Percentiles rank a stretch among this genome's conserved stretches.
Evolutionary conservation across 805 yeast species (phyloP).

Genomic region (Candida methanosorbosa): DNA sequence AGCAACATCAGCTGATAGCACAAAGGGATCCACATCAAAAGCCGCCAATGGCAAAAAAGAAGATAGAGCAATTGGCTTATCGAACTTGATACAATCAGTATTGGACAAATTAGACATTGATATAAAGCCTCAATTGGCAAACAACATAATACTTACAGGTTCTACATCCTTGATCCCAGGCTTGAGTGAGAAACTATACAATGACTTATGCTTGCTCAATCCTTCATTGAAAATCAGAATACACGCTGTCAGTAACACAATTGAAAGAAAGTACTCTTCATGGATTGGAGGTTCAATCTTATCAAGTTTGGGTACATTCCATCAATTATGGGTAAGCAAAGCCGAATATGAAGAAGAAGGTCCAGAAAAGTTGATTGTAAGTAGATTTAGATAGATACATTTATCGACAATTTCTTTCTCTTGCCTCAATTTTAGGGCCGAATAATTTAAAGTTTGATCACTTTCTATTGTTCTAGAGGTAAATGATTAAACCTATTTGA

Average conservation of each 20-base stretch:
- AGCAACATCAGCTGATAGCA: constrained; percentile 5
- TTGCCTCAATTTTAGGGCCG: no score
- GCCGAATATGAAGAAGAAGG: constrained; percentile 87
- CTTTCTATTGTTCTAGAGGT: no score
- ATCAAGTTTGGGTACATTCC: constrained; percentile 86
- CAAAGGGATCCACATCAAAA: constrained; percentile 4
- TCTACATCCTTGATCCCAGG: constrained; percentile 78
- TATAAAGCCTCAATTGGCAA: constrained; percentile 77
- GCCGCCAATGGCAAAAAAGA: constrained; percentile 3
- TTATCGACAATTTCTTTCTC: no score
- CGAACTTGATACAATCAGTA: constrained; percentile 51
- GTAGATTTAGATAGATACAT: constrained; percentile 62
- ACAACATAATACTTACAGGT: constrained; percentile 83
- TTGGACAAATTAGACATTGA: constrained; percentile 65
- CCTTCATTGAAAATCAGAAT: constrained; percentile 84
- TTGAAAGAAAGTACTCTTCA: constrained; percentile 71
- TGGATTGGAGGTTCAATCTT: constrained; percentile 93
- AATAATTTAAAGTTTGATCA: no score
- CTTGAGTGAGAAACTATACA: constrained; percentile 63
- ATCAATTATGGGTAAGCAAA: constrained; percentile 88
- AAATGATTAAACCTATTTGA: no score
- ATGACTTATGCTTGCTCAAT: constrained; percentile 58
- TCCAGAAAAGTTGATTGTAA: constrained; percentile 66
- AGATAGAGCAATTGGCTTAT: constrained; percentile 30
- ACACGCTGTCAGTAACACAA: constrained; percentile 69